Percentiles rank a stretch among this genome's conserved stretches.
Conservation (phyloP, 176 grass and related monocot genomes). For the Oryza nivara region DNA sequence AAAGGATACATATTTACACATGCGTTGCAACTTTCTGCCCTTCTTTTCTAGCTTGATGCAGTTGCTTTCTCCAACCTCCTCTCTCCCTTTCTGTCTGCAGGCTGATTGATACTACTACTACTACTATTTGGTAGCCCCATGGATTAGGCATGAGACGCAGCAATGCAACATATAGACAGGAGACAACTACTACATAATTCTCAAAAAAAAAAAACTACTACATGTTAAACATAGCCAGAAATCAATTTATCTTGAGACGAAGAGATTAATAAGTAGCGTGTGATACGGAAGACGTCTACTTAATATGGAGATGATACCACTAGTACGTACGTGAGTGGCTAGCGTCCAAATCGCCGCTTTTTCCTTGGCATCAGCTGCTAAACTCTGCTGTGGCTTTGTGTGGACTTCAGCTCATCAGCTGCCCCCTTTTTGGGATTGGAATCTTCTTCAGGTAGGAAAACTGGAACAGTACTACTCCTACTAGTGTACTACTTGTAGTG, state of each 20-base stretch:
- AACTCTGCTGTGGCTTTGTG: not conserved
- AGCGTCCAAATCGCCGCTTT: constrained; percentile 39
- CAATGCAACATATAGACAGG: not conserved
- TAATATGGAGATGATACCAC: not conserved
- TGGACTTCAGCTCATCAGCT: not conserved
- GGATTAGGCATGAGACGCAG: not conserved
- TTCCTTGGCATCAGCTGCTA: not conserved
- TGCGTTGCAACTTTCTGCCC: not conserved
- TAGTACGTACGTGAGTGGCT: not conserved
- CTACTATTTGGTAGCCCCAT: not conserved
- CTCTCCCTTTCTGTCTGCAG: not conserved
- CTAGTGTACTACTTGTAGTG: no score
- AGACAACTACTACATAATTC: no score
- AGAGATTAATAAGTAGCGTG: no score
- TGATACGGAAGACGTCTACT: no score
- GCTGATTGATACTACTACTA: not conserved
- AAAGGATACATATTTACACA: not conserved
- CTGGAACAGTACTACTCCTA: not conserved
- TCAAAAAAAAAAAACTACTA: no score
- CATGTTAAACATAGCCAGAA: no score
- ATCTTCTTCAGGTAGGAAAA: not conserved
- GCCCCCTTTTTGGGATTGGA: not conserved
- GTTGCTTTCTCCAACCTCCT: not conserved
- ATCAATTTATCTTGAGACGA: no score
- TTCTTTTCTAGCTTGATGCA: not conserved